Evolutionary conservation across 768 basidiomycete genomes (phyloP).

Genomic region (Mycena kentingensis): DNA sequence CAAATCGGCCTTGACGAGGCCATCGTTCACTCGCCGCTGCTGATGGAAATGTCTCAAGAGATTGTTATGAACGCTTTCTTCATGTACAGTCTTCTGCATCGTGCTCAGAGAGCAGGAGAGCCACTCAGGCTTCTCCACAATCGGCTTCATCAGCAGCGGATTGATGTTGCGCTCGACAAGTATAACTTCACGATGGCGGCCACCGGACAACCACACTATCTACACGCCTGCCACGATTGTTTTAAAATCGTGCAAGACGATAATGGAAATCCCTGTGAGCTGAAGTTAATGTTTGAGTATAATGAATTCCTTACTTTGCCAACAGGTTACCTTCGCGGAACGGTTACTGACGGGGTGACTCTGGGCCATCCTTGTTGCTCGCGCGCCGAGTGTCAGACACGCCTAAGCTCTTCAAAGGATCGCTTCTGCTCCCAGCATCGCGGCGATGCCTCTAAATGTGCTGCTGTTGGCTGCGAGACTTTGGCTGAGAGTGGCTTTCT

Average conservation of each 20-base stretch:
- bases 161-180: not conserved
- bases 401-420: conserved; percentile 14
- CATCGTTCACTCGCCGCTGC: not conserved
- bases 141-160: not conserved
- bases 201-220: not conserved
- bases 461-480: no score
- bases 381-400: conserved; percentile 30
- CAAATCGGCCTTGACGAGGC: not conserved
- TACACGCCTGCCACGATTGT: not conserved
- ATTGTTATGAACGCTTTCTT: not conserved
- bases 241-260: not conserved
- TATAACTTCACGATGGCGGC: not conserved
- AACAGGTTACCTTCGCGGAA: conserved; percentile 14
- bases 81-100: not conserved
- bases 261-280: not conserved
- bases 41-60: not conserved
- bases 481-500: no score
- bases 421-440: no score
- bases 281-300: no score
- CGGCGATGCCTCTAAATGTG: no score
- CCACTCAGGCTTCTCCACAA: not conserved
- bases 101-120: not conserved
- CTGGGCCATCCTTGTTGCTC: conserved; percentile 36
- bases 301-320: no score
- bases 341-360: conserved; percentile 34